These are phyloP conservation scores for Exophiala spinifera DNA, from an alignment of 2,329 filamentous ascomycete genomes.

Conservation along the genomic window DNA sequence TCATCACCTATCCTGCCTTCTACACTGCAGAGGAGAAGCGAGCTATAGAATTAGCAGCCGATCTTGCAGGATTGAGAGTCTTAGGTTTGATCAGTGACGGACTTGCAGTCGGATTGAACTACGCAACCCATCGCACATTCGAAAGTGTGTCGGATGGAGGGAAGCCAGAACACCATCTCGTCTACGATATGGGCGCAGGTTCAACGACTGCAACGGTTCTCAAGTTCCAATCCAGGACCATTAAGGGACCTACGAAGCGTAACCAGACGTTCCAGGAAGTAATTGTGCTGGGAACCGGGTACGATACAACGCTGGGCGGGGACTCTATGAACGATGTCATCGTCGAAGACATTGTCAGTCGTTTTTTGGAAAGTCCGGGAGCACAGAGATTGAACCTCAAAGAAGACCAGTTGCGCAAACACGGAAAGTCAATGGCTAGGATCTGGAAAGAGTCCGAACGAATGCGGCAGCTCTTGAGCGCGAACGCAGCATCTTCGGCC, in stretches of 20 bases:
- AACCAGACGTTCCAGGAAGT: conserved; percentile 98
- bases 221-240: conserved; percentile 79
- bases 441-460: conserved; percentile 91
- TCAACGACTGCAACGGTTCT: conserved; percentile 87
- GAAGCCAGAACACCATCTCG: conserved; percentile 85
- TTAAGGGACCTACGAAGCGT: conserved; percentile 88
- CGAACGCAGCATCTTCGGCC: conserved; percentile 76
- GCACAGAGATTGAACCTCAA: conserved; percentile 51
- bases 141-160: conserved; percentile 76
- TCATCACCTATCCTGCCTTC: conserved; percentile 86
- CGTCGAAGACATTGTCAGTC: conserved; percentile 78
- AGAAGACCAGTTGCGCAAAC: conserved; percentile 61
- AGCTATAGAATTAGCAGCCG: conserved; percentile 77
- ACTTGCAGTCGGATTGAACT: conserved; percentile 88
- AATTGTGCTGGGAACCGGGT: conserved; percentile 79
- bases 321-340: conserved; percentile 86
- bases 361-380: conserved; percentile 69
- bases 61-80: conserved; percentile 82
- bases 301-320: conserved; percentile 86
- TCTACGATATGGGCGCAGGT: conserved; percentile 97
- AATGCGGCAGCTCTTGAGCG: conserved; percentile 83
- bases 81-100: conserved; percentile 84
- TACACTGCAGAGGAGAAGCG: conserved; percentile 89
- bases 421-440: conserved; percentile 83
- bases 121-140: conserved; percentile 87